A percentile compares a stretch with the other conserved stretches of the same genome.
Evolutionary conservation across 2,329 filamentous ascomycete genomes (phyloP).

Genomic region (Aspergillus alliaceus): DNA sequence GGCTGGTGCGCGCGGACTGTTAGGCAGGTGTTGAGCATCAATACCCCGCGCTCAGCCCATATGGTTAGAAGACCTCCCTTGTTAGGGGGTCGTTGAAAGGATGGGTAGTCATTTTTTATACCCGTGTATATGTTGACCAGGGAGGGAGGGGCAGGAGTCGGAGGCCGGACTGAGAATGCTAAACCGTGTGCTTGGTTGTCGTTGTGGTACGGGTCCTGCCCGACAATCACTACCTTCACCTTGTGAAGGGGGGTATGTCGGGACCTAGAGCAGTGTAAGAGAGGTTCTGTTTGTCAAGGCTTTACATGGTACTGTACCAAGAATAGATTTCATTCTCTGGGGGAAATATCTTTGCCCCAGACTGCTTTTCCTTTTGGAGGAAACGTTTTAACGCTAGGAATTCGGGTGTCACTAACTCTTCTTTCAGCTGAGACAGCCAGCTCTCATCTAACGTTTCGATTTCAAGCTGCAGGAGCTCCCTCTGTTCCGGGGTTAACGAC

Average conservation of each 20-base stretch:
- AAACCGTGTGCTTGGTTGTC: constrained; percentile 93
- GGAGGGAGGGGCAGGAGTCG: constrained; percentile 83
- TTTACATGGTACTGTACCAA: constrained; percentile 61
- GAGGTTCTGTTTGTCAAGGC: background rate
- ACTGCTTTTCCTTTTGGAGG: constrained; percentile 71
- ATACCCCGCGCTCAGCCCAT: constrained; percentile 90
- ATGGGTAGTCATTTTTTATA: constrained; percentile 83
- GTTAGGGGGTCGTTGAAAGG: constrained; percentile 72
- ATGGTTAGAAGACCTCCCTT: constrained; percentile 81
- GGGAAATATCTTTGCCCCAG: constrained; percentile 79
- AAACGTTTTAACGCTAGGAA: constrained; percentile 90
- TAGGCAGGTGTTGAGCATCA: constrained; percentile 91
- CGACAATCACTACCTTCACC: constrained; percentile 90
- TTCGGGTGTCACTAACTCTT: constrained; percentile 74
- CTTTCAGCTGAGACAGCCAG: constrained; percentile 87
- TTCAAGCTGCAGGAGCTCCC: constrained; percentile 77
- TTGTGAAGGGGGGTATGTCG: constrained; percentile 84
- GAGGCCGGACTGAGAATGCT: constrained; percentile 90
- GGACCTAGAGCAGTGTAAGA: constrained; percentile 65
- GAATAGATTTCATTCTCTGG: constrained; percentile 88
- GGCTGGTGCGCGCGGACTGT: constrained; percentile 89
- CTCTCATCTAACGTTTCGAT: constrained; percentile 89
- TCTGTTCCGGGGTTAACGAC: constrained; percentile 76
- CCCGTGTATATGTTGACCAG: constrained; percentile 91
- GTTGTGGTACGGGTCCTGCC: constrained; percentile 97